Evolutionary conservation across 2,329 filamentous ascomycete species (phyloP).

Genomic region (Nemania sp.): DNA sequence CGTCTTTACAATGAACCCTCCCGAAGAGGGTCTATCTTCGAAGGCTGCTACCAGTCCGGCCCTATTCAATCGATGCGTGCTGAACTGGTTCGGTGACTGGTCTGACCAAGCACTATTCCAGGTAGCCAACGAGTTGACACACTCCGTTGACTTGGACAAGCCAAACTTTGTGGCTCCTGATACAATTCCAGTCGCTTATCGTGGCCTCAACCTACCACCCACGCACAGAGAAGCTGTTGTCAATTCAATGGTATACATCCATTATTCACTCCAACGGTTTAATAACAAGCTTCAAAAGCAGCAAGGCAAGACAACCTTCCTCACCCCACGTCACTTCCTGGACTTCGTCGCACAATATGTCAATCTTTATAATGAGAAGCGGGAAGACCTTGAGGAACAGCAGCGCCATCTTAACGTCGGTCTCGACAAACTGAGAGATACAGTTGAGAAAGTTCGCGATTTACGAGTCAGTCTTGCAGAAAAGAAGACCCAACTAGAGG

Average conservation of each 20-base stretch:
- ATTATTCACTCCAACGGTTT: slow-evolving; percentile 90
- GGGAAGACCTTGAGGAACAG: slow-evolving; percentile 97
- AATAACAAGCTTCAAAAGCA: slow-evolving; percentile 88
- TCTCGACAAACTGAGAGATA: slow-evolving; percentile 95
- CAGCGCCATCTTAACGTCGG: slow-evolving; percentile 98
- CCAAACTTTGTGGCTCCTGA: slow-evolving; percentile 85
- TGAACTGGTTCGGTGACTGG: slow-evolving; percentile 99
- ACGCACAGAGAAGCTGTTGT: slow-evolving; percentile 90
- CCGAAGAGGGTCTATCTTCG: slow-evolving; percentile 89
- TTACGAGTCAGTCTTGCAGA: slow-evolving; percentile 86
- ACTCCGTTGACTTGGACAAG: slow-evolving; percentile 93
- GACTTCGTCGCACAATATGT: slow-evolving; percentile 99
- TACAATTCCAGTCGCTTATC: slow-evolving; percentile 90
- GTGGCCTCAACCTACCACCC: slow-evolving; percentile 80
- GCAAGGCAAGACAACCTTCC: slow-evolving; percentile 88
- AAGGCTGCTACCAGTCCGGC: slow-evolving; percentile 98
- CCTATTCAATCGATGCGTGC: slow-evolving; percentile 97
- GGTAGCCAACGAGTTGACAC: slow-evolving; percentile 91
- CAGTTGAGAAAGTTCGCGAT: slow-evolving; percentile 95
- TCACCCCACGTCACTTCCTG: slow-evolving; percentile 95
- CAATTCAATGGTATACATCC: slow-evolving; percentile 98
- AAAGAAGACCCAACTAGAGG: slow-evolving; percentile 91
- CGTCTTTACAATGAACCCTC: slow-evolving; percentile 99
- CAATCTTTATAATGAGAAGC: slow-evolving; percentile 96
- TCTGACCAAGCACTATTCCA: slow-evolving; percentile 99